Conservation (phyloP, 2,329 filamentous ascomycete species). For the Talaromyces pinophilus region DNA sequence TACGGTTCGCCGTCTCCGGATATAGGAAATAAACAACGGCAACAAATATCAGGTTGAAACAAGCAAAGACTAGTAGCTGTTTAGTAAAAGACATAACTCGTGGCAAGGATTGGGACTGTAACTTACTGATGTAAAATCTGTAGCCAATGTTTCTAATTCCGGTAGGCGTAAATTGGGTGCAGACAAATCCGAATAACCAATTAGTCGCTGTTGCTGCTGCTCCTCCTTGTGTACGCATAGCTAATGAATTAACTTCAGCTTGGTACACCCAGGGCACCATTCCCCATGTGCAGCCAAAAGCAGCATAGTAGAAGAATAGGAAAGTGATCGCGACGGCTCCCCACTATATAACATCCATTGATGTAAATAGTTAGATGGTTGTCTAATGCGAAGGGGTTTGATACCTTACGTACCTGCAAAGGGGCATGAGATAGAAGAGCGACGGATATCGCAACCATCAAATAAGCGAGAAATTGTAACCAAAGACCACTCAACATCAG, state of each 20-base stretch:
- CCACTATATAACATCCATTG: neutral
- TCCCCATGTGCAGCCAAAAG: slow-evolving; percentile 24
- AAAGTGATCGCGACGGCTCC: slow-evolving; percentile 30
- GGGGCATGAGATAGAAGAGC: slow-evolving; percentile 24
- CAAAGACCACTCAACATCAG: slow-evolving; percentile 28
- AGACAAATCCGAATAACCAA: slow-evolving; percentile 32
- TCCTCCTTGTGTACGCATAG: slow-evolving; percentile 45
- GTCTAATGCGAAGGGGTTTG: neutral
- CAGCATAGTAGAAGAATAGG: slow-evolving; percentile 30
- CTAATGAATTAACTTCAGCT: slow-evolving; percentile 46
- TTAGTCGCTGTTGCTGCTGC: slow-evolving; percentile 41
- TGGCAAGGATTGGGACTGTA: neutral
- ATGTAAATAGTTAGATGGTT: neutral
- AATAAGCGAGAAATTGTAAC: slow-evolving; percentile 28
- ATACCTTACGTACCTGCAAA: neutral
- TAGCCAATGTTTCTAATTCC: slow-evolving; percentile 25
- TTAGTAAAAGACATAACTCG: neutral
- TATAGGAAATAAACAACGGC: slow-evolving; percentile 52
- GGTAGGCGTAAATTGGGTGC: slow-evolving; percentile 25
- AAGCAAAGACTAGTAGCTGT: neutral
- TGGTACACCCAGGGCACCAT: slow-evolving; percentile 47
- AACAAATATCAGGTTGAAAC: slow-evolving; percentile 35
- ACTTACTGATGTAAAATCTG: slow-evolving; percentile 23
- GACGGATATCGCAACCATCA: slow-evolving; percentile 29
- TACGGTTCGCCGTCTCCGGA: slow-evolving; percentile 48